Evolutionary conservation across 106 monocot species (phyloP).

Genomic region (Dioscorea zingiberensis): DNA sequence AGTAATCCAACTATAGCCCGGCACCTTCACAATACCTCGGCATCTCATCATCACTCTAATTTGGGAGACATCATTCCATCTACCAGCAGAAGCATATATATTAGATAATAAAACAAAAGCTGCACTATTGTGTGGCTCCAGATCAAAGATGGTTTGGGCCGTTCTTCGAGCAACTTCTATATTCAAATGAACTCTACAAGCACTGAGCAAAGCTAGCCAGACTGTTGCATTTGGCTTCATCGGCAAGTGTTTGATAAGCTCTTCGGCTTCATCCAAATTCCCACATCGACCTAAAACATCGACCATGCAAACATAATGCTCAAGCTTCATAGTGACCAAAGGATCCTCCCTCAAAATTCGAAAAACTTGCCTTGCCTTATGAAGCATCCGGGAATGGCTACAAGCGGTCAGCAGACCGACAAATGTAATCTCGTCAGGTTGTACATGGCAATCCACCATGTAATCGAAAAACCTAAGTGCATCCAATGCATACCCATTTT

Average conservation of each 20-base stretch:
- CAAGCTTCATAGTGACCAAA: conserved; percentile 34
- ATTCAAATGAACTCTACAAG: conserved; percentile 47
- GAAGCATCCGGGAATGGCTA: conserved; percentile 70
- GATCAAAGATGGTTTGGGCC: conserved; percentile 38
- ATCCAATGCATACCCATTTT: conserved; percentile 51
- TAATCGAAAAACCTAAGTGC: conserved; percentile 43
- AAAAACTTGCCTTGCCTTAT: conserved; percentile 55
- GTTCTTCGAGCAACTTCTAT: conserved; percentile 40
- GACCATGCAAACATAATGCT: conserved; percentile 80
- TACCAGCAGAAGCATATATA: conserved; percentile 55
- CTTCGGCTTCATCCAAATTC: conserved; percentile 53
- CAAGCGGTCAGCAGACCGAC: conserved; percentile 72
- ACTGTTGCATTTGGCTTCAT: conserved; percentile 40
- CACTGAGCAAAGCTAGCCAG: conserved; percentile 66
- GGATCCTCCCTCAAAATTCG: conserved; percentile 31
- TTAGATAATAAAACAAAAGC: conserved; percentile 65
- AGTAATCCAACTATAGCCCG: conserved; percentile 62
- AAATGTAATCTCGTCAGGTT: conserved; percentile 81
- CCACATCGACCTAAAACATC: conserved; percentile 71
- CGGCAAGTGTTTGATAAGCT: conserved; percentile 50
- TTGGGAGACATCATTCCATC: conserved; percentile 58
- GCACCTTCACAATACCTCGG: conserved; percentile 38
- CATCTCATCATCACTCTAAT: conserved; percentile 50
- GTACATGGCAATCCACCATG: conserved; percentile 26
- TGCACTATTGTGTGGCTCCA: conserved; percentile 53